Evolutionary conservation across 306 rosid genomes (phyloP).

Genomic region (Fragaria ananassa): DNA sequence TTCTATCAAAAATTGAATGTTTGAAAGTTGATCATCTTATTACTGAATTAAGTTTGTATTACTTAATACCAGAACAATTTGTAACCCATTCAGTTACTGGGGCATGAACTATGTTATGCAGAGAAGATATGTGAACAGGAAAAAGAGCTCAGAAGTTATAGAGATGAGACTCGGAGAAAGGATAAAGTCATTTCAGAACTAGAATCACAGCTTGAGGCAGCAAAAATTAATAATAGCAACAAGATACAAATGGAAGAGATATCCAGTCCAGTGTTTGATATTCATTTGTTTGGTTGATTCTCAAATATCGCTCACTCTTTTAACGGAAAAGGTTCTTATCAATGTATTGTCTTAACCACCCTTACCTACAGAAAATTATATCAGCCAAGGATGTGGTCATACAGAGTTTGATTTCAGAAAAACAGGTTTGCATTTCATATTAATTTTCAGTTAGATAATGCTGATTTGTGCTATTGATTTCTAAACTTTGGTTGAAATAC

Average conservation of each 20-base stretch:
- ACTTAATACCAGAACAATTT: neutral
- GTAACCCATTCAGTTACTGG: neutral
- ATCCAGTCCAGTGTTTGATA: conserved; percentile 39
- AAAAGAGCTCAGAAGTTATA: conserved; percentile 41
- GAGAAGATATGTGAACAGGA: conserved; percentile 57
- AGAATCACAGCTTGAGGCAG: conserved; percentile 54
- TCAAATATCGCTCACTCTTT: conserved; percentile 15
- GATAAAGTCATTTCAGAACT: conserved; percentile 63
- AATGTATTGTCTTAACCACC: conserved; percentile 42
- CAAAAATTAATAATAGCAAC: conserved; percentile 36
- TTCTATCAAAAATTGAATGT: conserved; percentile 2
- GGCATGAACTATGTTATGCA: conserved; percentile 31
- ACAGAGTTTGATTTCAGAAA: conserved; percentile 53
- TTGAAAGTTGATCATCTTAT: neutral
- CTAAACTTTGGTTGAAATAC: conserved; percentile 25
- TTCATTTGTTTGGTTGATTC: conserved; percentile 10
- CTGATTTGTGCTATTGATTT: conserved; percentile 17
- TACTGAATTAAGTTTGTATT: neutral
- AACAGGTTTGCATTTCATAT: conserved; percentile 47
- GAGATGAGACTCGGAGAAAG: conserved; percentile 54
- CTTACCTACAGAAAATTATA: conserved; percentile 60
- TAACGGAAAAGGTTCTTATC: neutral
- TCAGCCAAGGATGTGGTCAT: conserved; percentile 51
- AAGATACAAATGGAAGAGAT: conserved; percentile 61
- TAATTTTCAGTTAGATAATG: neutral